Base-by-base conservation (phyloP, 2,329 filamentous ascomycete species). In the Fusarium austroafricanum region DNA sequence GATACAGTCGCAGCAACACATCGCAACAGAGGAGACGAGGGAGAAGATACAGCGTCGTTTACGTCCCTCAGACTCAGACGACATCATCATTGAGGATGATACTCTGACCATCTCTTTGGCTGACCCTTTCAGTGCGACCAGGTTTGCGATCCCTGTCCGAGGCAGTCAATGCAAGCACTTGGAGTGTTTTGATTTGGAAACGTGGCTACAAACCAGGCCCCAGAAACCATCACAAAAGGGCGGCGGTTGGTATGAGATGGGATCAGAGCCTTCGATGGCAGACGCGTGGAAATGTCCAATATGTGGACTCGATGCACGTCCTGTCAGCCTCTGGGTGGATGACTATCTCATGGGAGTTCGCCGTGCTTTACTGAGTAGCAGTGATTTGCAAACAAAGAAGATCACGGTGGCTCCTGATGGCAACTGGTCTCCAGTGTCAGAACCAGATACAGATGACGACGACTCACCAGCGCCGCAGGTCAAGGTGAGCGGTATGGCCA, bases 281-380 rank as follows among this genome's bases (percentile, higher is more conserved):
- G 92, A 96, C 73, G 87, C 87, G 52, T 97, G 94, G 94, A 90
- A 87, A 66, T 99, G 96, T 72, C 96, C 96, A 0, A 88, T 97
- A 29, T 98, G 95, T 77, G 83, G 84, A 26, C 82, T 80, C 31
- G 94, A 97, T 77, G 93, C 92, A 12, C 86, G 94, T 15, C 96
- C 95, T 0, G 82, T 83, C 23, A 86, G 82, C 62, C 84, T 98
- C 2, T 78, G 88, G 3, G 81, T 95, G 8, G 94, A 98, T 73
- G 86, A 86, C 3, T 97, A 94, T 75, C 82, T 97, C 43, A 75
- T 83, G 14, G 79, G 86, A 0, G 88, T 97, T 1, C 84, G 88
- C 15, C 72, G 78, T 2, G 76, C 84, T 45, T 80, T 96, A 10
- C 29, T 73, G 6, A 54, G 59, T 12, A 54, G 55, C 8, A 69